Evolutionary conservation across 2,329 filamentous ascomycete species (phyloP), one percentile per base, ranked within the genome.

Genomic region (Clarireedia paspali): DNA sequence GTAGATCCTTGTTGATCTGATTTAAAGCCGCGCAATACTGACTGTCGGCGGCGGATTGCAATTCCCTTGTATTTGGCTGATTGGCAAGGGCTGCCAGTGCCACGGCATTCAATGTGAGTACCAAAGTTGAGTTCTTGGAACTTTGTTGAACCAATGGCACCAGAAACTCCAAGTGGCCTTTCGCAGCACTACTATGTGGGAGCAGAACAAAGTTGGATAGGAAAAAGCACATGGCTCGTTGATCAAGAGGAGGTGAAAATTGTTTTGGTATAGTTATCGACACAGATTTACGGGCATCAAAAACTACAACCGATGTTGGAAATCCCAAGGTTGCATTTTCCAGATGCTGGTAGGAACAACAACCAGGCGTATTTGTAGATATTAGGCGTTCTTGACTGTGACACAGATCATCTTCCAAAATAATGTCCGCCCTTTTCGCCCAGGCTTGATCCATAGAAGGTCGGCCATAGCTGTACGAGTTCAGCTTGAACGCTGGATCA

Each of bases 151-250:
- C 68, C 20, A 83, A 68, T 7, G 81, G 80, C 5, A 82, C 64
- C 5, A 84, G 67, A 53, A 79, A 83, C 60, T 83, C 78, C 68
- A 82, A 72, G 64, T 79, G 82, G 0, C 81, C 81, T 10, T 77
- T 69, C 2, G 73, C 74, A 45, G 70, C 73, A 15, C 74, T 77
- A 23, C 76, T 72, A n/a, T 70, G 68, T 14, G 81, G 79, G 9
- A 80, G 62, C 20, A 83, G 71, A 54, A 84, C 74, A 63, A 80
- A 84, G 65, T 83, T 83, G 56, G 80, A 73, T 14, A 83, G 68
- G 61, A 84, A 84, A 62, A 81, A 77, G 60, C 79, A 81, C 6
- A 73, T 71, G 1, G 80, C 81, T 59, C 77, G 74, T 56, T 80
- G 73, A 24, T 81, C 76, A 2, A 78, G 62, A 2, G 79, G 72